Conservation (phyloP, 768 basidiomycete genomes). For the Pisolithus microcarpus region DNA sequence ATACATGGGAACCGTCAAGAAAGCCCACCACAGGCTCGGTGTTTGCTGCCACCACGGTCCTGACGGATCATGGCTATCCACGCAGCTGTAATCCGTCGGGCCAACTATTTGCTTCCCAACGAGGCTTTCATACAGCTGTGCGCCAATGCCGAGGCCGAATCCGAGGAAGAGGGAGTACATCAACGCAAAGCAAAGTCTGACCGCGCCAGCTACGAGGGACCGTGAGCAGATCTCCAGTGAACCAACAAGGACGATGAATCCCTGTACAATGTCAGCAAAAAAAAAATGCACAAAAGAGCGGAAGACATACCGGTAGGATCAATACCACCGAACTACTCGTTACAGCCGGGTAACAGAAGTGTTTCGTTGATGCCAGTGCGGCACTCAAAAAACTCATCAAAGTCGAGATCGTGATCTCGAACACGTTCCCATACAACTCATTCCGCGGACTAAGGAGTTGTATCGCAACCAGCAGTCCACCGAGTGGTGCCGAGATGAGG, state of each 20-base stretch:
- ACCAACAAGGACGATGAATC: slow-evolving; percentile 65
- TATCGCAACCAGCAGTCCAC: slow-evolving; percentile 63
- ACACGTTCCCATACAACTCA: slow-evolving; percentile 75
- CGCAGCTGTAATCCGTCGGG: slow-evolving; percentile 56
- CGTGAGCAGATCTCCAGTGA: slow-evolving; percentile 74
- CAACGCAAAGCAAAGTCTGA: slow-evolving; percentile 71
- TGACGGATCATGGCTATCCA: slow-evolving; percentile 42
- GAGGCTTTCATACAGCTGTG: slow-evolving; percentile 56
- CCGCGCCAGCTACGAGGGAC: slow-evolving; percentile 79
- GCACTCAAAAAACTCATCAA: slow-evolving; percentile 75
- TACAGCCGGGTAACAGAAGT: slow-evolving; percentile 76
- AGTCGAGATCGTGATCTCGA: slow-evolving; percentile 76
- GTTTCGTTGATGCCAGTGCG: slow-evolving; percentile 57
- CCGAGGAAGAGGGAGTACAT: slow-evolving; percentile 74
- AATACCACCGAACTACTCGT: slow-evolving; percentile 72
- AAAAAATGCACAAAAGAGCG: not conserved
- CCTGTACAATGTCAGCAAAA: slow-evolving; percentile 23
- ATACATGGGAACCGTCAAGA: slow-evolving; percentile 65
- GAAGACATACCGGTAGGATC: slow-evolving; percentile 58
- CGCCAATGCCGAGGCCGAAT: slow-evolving; percentile 79
- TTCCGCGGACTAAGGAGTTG: slow-evolving; percentile 69
- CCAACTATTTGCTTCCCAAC: slow-evolving; percentile 40
- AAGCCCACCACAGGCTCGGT: slow-evolving; percentile 68
- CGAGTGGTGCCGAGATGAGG: slow-evolving; percentile 65
- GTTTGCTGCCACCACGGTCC: slow-evolving; percentile 72